Evolutionary conservation across 805 yeast species (phyloP).

Genomic region (Teunomyces lycoperdinae): DNA sequence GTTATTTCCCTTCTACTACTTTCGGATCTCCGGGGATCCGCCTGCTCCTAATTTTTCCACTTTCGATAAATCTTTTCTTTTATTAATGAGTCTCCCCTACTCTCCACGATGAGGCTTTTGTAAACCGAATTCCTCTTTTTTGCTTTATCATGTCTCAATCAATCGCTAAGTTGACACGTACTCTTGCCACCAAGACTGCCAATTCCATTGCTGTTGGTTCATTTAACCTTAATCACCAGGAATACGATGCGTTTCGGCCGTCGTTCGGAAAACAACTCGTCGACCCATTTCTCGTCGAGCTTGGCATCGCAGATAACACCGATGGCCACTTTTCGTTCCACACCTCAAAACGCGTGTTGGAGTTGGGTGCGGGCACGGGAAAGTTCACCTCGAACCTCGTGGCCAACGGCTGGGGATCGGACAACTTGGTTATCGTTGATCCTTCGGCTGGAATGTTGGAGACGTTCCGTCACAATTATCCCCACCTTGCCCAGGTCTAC

Average conservation of each 20-base stretch:
- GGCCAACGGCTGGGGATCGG: conserved; percentile 32
- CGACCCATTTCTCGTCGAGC: conserved; percentile 36
- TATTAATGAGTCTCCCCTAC: too few relatives aligned
- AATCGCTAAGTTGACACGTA: not conserved
- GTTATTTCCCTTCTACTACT: too few relatives aligned
- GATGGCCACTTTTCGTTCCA: conserved; percentile 10
- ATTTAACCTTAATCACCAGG: conserved; percentile 49
- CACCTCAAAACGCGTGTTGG: conserved; percentile 34
- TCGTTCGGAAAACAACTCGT: conserved; percentile 44
- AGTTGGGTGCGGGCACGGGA: conserved; percentile 64
- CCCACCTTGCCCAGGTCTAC: conserved; percentile 30
- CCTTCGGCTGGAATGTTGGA: conserved; percentile 58
- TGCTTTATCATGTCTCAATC: not conserved
- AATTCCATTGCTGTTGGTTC: conserved; percentile 43
- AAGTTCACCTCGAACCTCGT: conserved; percentile 52
- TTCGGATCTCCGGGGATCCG: too few relatives aligned
- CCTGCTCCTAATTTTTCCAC: too few relatives aligned
- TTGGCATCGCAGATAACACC: conserved; percentile 23
- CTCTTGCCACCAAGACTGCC: conserved; percentile 11
- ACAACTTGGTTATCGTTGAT: conserved; percentile 46
- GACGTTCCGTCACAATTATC: conserved; percentile 46
- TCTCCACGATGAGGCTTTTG: not conserved
- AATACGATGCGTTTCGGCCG: conserved; percentile 54
- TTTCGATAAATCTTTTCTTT: too few relatives aligned
- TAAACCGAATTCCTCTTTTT: not conserved